Percentiles rank a stretch among this genome's conserved stretches.
These are phyloP conservation scores for Quercus suber DNA, from an alignment of 306 rosid genomes.

Conservation along the genomic window DNA sequence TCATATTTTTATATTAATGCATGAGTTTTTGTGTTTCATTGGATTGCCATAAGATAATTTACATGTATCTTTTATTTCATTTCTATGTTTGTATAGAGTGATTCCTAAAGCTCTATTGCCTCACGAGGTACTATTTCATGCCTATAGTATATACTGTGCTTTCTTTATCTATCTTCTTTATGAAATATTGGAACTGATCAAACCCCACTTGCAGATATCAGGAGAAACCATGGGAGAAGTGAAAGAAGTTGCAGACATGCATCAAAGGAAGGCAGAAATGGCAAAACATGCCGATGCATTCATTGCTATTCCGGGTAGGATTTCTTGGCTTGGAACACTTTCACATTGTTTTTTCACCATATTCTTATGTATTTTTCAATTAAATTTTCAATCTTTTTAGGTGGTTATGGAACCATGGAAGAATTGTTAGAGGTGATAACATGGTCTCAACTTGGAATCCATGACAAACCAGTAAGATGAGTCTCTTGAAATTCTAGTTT, in stretches of 20 bases:
- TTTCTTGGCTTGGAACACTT: not conserved
- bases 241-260: constrained; percentile 55
- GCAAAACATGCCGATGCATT: constrained; percentile 66
- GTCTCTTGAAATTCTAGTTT: not conserved
- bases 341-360: not conserved
- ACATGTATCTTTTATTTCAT: constrained; percentile 12
- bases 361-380: not conserved
- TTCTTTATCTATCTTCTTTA: not conserved
- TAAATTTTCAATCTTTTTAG: constrained; percentile 18
- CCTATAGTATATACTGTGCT: not conserved
- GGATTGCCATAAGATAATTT: not conserved
- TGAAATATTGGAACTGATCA: constrained; percentile 14
- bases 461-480: constrained; percentile 34
- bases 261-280: constrained; percentile 67
- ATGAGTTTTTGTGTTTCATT: not conserved
- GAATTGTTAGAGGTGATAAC: constrained; percentile 43
- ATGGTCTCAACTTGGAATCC: constrained; percentile 47
- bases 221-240: constrained; percentile 61
- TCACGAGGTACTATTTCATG: constrained; percentile 45
- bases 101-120: constrained; percentile 59
- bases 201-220: constrained; percentile 40
- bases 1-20: not conserved
- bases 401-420: constrained; percentile 54
- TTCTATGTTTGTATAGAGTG: constrained; percentile 37
- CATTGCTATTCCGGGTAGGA: constrained; percentile 67